Evolutionary conservation across 345 rosid species (phyloP), one percentile per base, ranked within the genome.

Genomic region (Alliaria petiolata): DNA sequence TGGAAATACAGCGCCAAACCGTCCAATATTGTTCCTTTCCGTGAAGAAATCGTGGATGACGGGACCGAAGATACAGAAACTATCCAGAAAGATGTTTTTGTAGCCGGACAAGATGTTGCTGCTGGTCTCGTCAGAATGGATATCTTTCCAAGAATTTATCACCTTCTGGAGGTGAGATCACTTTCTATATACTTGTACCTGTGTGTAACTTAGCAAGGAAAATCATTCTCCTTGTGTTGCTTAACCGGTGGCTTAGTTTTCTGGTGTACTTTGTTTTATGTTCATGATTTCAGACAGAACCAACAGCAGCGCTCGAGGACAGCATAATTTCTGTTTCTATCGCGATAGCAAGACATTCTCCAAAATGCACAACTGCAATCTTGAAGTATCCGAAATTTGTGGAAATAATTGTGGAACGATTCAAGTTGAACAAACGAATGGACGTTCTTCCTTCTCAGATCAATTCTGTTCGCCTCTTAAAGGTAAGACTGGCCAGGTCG

Each of bases 1-100:
- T 90, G 97, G 98, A 93, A 93, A 83, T 90, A 93, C 80, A 87
- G 81, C 71, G 89, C 92, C n/a, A 93, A 93, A 81, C 84, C 89
- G 66, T 86, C 95, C 70, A 93, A 87, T 59, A 73, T 93, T 59
- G 77, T 85, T 69, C 75, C 78, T 69, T 75, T 69, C 51, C 73
- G 81, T 35, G 85, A 79, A 74, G 81, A 84, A 65, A 57, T 52
- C 50, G 10, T 73, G 64, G 83, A 78, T 82, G 89, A 87, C 19
- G 95, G 80, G 60, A 71, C 77, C 46, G 87, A 85, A 80, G 91
- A 78, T 62, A 76, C 77, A 30, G 86, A 74, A 43, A 90, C 98
- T 54, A 89, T 93, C 74, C 89, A 82, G 84, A 95, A 93, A 54
- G 97, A 93, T 80, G 72, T 90, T 70, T 64, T 82, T 79, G 81